phyloP scores from a whole-genome alignment of 1,284 basidiomycete species.

The Fomitopsis schrenkii region DNA sequence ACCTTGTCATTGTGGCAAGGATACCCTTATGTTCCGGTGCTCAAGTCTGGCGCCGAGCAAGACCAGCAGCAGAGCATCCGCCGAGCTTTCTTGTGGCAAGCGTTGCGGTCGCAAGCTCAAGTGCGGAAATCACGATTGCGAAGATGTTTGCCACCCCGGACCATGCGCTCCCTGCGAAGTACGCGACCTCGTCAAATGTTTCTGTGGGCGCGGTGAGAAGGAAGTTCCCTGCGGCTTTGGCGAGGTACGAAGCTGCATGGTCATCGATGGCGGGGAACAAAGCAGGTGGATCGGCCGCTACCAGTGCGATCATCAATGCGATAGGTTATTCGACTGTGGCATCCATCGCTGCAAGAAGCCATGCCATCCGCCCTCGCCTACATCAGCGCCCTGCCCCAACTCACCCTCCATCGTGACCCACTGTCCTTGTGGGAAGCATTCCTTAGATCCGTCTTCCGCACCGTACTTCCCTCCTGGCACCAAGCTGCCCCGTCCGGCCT shows the following conservation, averaged over 20 bases:
- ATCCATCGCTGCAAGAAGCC: conserved; percentile 64
- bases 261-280: conserved; percentile 29
- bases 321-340: conserved; percentile 71
- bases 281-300: conserved; percentile 68
- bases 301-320: conserved; percentile 61
- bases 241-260: conserved; percentile 26
- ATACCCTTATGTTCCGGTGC: conserved; percentile 63
- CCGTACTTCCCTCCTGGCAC: conserved; percentile 30
- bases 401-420: conserved; percentile 64
- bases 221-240: conserved; percentile 64
- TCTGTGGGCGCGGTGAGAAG: conserved; percentile 70
- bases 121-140: conserved; percentile 71
- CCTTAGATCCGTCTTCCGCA: conserved; percentile 38
- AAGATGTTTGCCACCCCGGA: conserved; percentile 67
- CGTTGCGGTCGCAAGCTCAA: conserved; percentile 52
- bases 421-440: conserved; percentile 79
- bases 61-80: conserved; percentile 25
- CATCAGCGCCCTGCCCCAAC: conserved; percentile 62
- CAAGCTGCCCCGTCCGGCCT: conserved; percentile 48
- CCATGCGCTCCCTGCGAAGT: conserved; percentile 62
- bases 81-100: conserved; percentile 62
- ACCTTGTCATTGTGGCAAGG: conserved; percentile 67
- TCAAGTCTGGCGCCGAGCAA: conserved; percentile 35
- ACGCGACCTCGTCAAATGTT: conserved; percentile 59
- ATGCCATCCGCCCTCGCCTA: conserved; percentile 69